These are phyloP conservation scores for Phaeosphaeriaceae sp. DNA, from an alignment of 2,329 filamentous ascomycete species.

Conservation along the genomic window DNA sequence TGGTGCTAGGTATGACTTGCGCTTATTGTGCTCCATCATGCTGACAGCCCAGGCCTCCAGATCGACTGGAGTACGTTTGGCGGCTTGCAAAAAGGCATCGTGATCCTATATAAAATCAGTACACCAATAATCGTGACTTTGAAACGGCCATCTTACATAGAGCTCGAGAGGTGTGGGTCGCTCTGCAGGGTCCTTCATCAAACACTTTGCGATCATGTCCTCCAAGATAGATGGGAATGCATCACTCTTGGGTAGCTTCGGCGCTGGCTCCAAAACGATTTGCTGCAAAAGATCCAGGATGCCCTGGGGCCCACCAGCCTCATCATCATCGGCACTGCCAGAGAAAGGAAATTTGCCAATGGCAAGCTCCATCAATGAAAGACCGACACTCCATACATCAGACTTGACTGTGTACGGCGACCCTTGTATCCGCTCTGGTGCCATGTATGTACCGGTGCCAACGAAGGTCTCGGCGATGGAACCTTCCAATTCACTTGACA, in stretches of 20 bases:
- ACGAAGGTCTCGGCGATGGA: constrained; percentile 98
- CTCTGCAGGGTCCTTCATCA: constrained; percentile 87
- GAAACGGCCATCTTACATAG: constrained; percentile 77
- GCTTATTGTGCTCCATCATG: constrained; percentile 93
- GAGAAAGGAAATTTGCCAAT: constrained; percentile 97
- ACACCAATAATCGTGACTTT: too few relatives aligned
- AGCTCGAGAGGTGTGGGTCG: constrained; percentile 93
- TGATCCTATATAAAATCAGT: constrained; percentile 70
- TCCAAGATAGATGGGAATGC: constrained; percentile 95
- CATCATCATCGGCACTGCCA: constrained; percentile 77
- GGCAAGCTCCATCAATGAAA: constrained; percentile 95
- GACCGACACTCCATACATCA: constrained; percentile 97
- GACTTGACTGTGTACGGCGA: constrained; percentile 98
- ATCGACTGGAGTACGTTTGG: constrained; percentile 94
- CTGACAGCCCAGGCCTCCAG: constrained; percentile 91
- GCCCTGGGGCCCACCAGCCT: constrained; percentile 79
- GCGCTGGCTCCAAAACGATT: constrained; percentile 95
- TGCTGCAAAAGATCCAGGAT: constrained; percentile 96
- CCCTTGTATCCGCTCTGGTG: constrained; percentile 95
- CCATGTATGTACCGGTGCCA: constrained; percentile 99
- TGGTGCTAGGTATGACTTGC: constrained; percentile 90
- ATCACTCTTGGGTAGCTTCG: constrained; percentile 93
- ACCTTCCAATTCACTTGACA: constrained; percentile 97
- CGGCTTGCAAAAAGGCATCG: constrained; percentile 93
- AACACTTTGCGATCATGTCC: constrained; percentile 95